phyloP scores from a whole-genome alignment of 495 filamentous ascomycete species.

The Penicillium macrosclerotiorum region DNA sequence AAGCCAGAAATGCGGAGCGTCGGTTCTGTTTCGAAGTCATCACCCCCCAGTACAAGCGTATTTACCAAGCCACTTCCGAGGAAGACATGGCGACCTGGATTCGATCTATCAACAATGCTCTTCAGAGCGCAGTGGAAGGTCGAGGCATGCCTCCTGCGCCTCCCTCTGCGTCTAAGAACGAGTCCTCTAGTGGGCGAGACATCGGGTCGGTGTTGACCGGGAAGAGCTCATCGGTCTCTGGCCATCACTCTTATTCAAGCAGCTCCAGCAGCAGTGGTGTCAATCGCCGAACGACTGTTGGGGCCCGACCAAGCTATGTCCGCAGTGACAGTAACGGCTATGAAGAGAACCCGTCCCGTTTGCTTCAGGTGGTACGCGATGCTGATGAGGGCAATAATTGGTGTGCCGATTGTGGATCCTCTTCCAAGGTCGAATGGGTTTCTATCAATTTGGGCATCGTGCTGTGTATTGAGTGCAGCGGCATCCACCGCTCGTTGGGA shows the following conservation, averaged over 20 bases:
- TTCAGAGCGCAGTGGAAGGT: slow-evolving; percentile 92
- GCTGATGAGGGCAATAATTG: slow-evolving; percentile 89
- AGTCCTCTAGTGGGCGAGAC: slow-evolving; percentile 65
- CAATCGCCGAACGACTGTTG: slow-evolving; percentile 83
- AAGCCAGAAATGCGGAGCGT: slow-evolving; percentile 89
- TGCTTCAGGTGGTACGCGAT: slow-evolving; percentile 84
- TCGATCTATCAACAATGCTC: slow-evolving; percentile 90
- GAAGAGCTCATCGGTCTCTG: slow-evolving; percentile 78
- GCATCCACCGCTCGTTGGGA: slow-evolving; percentile 93
- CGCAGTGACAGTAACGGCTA: slow-evolving; percentile 64
- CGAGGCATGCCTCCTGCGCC: slow-evolving; percentile 53
- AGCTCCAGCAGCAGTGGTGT: slow-evolving; percentile 55
- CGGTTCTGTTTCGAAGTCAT: slow-evolving; percentile 99
- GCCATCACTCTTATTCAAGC: slow-evolving; percentile 54
- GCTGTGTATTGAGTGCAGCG: slow-evolving; percentile 96
- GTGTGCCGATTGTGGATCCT: slow-evolving; percentile 94
- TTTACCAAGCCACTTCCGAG: slow-evolving; percentile 96
- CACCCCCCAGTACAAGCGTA: slow-evolving; percentile 91
- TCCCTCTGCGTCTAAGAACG: slow-evolving; percentile 40
- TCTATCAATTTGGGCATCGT: slow-evolving; percentile 97
- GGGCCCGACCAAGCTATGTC: slow-evolving; percentile 74
- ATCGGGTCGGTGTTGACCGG: slow-evolving; percentile 91
- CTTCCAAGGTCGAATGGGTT: slow-evolving; percentile 94
- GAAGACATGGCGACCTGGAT: slow-evolving; percentile 99
- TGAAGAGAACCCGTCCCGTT: slow-evolving; percentile 78